Conservation (phyloP, 768 basidiomycete species). For the Mycena rebaudengoi region DNA sequence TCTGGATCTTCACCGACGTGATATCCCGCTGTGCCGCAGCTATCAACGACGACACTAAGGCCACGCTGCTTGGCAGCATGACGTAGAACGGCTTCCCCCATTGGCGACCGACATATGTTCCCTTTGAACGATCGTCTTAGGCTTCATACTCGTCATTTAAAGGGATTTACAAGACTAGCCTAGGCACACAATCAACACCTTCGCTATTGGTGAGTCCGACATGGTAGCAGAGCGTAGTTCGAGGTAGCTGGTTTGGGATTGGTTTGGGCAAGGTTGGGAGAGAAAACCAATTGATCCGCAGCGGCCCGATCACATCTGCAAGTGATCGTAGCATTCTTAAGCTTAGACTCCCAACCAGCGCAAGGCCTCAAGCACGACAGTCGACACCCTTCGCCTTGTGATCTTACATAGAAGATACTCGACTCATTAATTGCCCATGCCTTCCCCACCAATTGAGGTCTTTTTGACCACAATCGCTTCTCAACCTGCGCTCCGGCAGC, state of each 20-base stretch:
- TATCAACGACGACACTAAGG: conserved; percentile 77
- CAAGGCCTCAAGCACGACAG: too few relatives aligned
- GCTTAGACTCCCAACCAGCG: too few relatives aligned
- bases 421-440: conserved; percentile 55
- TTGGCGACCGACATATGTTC: conserved; percentile 90
- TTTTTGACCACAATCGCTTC: conserved; percentile 81
- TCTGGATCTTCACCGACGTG: conserved; percentile 89
- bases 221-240: conserved; percentile 33
- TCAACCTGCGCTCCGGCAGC: conserved; percentile 77
- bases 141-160: too few relatives aligned
- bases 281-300: too few relatives aligned
- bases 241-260: conserved; percentile 3
- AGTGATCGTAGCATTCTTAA: too few relatives aligned
- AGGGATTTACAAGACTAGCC: conserved; percentile 45
- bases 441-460: conserved; percentile 80
- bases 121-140: too few relatives aligned
- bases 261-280: too few relatives aligned
- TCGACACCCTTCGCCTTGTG: too few relatives aligned
- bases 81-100: conserved; percentile 88
- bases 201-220: conserved; percentile 41
- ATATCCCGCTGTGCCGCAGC: conserved; percentile 82
- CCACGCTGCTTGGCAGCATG: conserved; percentile 73
- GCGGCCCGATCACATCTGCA: conserved; percentile 8
- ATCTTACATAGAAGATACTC: too few relatives aligned
- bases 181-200: conserved; percentile 80